A percentile compares a stretch with the other conserved stretches of the same genome.
phyloP scores from a whole-genome alignment of 345 rosid species.

The Rhodomyrtus tomentosa region DNA sequence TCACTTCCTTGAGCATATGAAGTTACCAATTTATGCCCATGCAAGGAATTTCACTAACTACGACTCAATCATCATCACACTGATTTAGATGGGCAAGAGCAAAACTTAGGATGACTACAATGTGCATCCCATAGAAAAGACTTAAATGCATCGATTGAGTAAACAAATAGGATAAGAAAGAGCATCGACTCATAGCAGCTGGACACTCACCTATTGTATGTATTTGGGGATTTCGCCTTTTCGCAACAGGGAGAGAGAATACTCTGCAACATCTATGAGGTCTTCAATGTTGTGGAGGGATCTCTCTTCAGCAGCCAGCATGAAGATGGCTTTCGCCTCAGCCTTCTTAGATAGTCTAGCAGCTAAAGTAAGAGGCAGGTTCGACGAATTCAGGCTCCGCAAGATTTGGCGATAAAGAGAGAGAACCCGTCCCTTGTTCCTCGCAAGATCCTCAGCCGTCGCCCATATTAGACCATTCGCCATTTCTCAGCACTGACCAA shows the following conservation, averaged over 20 bases:
- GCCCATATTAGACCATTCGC: conserved; percentile 34
- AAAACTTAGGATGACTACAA: neutral
- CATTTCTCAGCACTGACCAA: neutral
- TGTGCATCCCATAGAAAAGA: neutral
- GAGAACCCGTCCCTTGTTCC: conserved; percentile 23
- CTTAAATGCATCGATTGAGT: neutral
- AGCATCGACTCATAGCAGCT: neutral
- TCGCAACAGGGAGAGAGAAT: conserved; percentile 24
- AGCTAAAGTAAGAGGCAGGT: conserved; percentile 27
- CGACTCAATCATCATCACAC: neutral
- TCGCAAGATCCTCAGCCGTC: conserved; percentile 23
- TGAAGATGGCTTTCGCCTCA: conserved; percentile 32
- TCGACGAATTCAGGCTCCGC: conserved; percentile 34
- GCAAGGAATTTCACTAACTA: neutral
- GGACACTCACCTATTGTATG: conserved; percentile 8
- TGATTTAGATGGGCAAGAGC: neutral
- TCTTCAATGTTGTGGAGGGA: conserved; percentile 34
- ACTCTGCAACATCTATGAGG: conserved; percentile 28
- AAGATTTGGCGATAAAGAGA: conserved; percentile 34
- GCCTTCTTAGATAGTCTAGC: conserved; percentile 43
- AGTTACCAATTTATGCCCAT: neutral
- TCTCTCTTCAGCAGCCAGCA: conserved; percentile 28
- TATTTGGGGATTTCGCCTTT: conserved; percentile 33
- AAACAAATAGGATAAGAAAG: neutral
- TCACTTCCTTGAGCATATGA: neutral